Base-by-base conservation (phyloP, 495 filamentous ascomycete genomes). In the Melanomma pulvis-pyrius region DNA sequence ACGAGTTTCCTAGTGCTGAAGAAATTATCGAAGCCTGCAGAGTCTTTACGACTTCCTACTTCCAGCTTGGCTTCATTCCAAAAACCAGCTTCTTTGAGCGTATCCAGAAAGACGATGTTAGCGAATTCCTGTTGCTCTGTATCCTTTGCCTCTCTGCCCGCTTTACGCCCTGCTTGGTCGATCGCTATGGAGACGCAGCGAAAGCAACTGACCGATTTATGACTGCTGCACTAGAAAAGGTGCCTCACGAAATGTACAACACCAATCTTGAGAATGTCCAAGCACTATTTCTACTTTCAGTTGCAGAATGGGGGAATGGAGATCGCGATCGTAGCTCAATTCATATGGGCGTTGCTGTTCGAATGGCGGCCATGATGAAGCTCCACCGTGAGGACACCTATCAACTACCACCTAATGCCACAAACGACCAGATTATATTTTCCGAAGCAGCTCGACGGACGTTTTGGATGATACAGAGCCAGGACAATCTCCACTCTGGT, bases 301-400 rank as follows among this genome's bases (percentile, higher is more conserved):
- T 84, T 50, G 80, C 81, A 5, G 79, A 84, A 61, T 81, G 82
- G 61, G 82, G 81, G 4, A 81, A 78, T 26, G 80, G 77, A 1
- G 69, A 80, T 55, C 80, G 78, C 41, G 76, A 79, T 32, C 76
- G 72, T 22, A 84, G 82, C 72, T 55, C 82, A 75, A 81, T 83
- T 59, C 81, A 82, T 63, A 78, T 82, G 74, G 82, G 79, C 15
- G 78, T 84, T 47, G 78, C 82, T 3, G 80, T 83, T 59, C 73
- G 80, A 48, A 81, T 84, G 76, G 82, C 81, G 1, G 80, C 79
- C 4, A 58, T 84, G 58, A 75, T 83, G 73, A 75, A 78, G 39
- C 75, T 84, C 9, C 82, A 84, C 61, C 70, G 82, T 36, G 82
- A 84, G 59, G 82, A 84, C 59, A 81, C 81, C 0, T 84, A 84